A percentile compares a stretch with the other conserved stretches of the same genome.
phyloP scores from a whole-genome alignment of 352 stramenopile genomes.

The Phytophthora boehmeriae region DNA sequence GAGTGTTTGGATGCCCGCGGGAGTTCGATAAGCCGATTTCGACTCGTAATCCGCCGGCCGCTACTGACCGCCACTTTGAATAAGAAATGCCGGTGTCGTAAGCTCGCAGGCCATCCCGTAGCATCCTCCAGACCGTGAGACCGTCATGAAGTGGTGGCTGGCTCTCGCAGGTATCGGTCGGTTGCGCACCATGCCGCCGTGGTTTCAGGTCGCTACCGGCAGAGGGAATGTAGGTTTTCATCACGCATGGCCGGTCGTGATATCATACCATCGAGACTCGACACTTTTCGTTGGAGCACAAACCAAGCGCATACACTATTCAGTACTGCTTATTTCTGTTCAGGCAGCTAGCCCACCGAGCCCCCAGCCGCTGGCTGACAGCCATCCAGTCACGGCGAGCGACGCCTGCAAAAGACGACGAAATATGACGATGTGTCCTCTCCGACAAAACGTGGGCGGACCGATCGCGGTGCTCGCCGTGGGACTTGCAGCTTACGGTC shows the following conservation, averaged over 20 bases:
- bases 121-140: background rate
- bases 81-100: conserved; percentile 10
- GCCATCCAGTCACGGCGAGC: background rate
- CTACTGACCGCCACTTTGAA: background rate
- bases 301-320: background rate
- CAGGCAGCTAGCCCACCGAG: too few species aligned
- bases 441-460: background rate
- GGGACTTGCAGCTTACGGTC: too few species aligned
- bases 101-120: background rate
- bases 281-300: background rate
- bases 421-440: conserved; percentile 23
- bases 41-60: conserved; percentile 18
- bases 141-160: background rate
- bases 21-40: conserved; percentile 12
- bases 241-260: background rate
- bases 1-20: conserved; percentile 14
- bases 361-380: background rate
- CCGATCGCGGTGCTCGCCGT: too few species aligned
- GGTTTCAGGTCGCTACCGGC: background rate
- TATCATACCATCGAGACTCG: conserved; percentile 1
- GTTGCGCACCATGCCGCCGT: background rate
- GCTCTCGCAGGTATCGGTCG: background rate
- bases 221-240: background rate
- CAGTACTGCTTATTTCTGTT: too few species aligned
- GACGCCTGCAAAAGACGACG: conserved; percentile 16